Evolutionary conservation across 495 filamentous ascomycete species (phyloP).

Genomic region (Podospora comata): DNA sequence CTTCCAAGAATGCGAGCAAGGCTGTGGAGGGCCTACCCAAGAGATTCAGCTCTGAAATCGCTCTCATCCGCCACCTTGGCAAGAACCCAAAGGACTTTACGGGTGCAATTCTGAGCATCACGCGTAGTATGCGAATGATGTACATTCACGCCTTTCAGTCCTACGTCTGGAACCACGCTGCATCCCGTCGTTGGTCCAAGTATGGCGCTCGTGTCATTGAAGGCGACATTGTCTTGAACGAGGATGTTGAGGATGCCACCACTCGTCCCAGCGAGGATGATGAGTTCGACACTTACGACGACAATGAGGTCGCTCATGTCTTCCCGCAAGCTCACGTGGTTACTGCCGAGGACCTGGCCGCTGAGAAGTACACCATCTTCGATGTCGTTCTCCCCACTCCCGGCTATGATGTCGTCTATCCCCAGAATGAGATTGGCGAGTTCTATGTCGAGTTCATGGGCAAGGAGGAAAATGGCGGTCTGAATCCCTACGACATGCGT

Average conservation of each 20-base stretch:
- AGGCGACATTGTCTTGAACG: conserved; percentile 74
- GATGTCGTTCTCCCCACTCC: conserved; percentile 94
- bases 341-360: conserved; percentile 71
- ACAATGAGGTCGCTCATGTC: conserved; percentile 49
- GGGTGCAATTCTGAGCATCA: conserved; percentile 73
- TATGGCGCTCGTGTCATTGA: conserved; percentile 70
- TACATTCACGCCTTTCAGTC: conserved; percentile 97
- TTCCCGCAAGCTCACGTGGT: conserved; percentile 75
- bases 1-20: conserved; percentile 49
- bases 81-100: conserved; percentile 58
- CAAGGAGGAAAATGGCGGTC: conserved; percentile 64
- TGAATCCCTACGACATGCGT: conserved; percentile 86
- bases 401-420: conserved; percentile 86
- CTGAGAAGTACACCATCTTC: conserved; percentile 75
- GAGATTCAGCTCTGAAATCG: conserved; percentile 74
- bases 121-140: conserved; percentile 78
- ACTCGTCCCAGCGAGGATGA: conserved; percentile 47
- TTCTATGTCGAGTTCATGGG: conserved; percentile 85
- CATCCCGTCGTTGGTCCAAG: conserved; percentile 69
- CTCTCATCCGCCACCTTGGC: conserved; percentile 70
- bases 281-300: conserved; percentile 39
- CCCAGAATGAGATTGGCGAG: conserved; percentile 71
- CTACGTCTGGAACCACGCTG: conserved; percentile 85
- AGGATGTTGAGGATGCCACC: conserved; percentile 33
- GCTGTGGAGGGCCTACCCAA: conserved; percentile 69